Conservation (phyloP, 768 basidiomycete genomes). For the Psilocybe tampanensis region DNA sequence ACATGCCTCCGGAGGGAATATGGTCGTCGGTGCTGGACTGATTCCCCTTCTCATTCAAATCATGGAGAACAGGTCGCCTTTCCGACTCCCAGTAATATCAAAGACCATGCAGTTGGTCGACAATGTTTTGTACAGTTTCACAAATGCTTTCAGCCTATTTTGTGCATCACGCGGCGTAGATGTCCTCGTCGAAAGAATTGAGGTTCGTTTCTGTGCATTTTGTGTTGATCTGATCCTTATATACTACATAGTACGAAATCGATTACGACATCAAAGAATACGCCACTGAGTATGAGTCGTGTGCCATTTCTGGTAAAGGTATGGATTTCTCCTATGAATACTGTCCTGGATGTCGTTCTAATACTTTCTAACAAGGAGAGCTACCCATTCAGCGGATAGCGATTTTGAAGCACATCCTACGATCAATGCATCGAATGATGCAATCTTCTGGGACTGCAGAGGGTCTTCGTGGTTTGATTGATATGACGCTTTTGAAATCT, state of each 20-base stretch:
- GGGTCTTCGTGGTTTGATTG: conserved; percentile 91
- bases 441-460: conserved; percentile 93
- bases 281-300: conserved; percentile 28
- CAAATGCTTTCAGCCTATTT: conserved; percentile 87
- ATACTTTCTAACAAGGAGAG: conserved; percentile 46
- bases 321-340: conserved; percentile 1
- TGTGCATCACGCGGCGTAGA: conserved; percentile 84
- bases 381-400: conserved; percentile 75
- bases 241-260: conserved; percentile 58
- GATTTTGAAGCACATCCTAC: conserved; percentile 87
- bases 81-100: conserved; percentile 74
- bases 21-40: conserved; percentile 94
- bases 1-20: conserved; percentile 83
- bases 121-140: conserved; percentile 87
- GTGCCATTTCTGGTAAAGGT: conserved; percentile 25
- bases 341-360: neutral
- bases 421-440: conserved; percentile 97
- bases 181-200: conserved; percentile 82
- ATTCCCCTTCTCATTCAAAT: conserved; percentile 89
- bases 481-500: conserved; percentile 81
- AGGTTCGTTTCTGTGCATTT: conserved; percentile 52
- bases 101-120: conserved; percentile 94
- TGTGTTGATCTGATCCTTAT: neutral
- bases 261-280: conserved; percentile 64
- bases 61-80: conserved; percentile 74